phyloP scores from a whole-genome alignment of 2,329 filamentous ascomycete species.

The Alternaria metachromatica region DNA sequence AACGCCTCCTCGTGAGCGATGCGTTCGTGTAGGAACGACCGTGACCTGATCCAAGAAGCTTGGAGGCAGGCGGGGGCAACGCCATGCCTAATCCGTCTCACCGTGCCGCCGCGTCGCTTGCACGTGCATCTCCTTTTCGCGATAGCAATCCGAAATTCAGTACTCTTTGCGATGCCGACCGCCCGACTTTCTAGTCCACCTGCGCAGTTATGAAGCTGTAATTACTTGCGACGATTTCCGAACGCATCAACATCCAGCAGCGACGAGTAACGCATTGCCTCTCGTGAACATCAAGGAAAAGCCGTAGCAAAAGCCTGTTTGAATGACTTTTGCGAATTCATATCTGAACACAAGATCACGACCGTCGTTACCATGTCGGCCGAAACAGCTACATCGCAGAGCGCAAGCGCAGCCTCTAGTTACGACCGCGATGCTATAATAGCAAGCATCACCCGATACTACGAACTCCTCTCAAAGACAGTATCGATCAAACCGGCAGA shows the following conservation, averaged over 20 bases:
- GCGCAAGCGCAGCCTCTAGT: background rate
- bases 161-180: background rate
- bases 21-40: background rate
- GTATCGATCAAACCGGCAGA: background rate
- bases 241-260: background rate
- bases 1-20: background rate
- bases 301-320: background rate
- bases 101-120: background rate
- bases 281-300: background rate
- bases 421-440: conserved; percentile 5
- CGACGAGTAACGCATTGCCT: background rate
- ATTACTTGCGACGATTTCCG: background rate
- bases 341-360: background rate
- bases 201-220: background rate
- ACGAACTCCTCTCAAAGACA: background rate
- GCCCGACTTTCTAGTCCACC: background rate
- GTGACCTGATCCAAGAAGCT: background rate
- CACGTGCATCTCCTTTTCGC: background rate
- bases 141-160: background rate
- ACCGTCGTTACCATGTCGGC: background rate
- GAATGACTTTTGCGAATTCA: background rate
- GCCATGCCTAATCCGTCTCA: background rate
- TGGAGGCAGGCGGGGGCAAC: background rate
- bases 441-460: background rate
- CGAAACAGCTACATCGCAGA: background rate